Percentiles rank a stretch among this genome's conserved stretches.
Conservation (phyloP, 768 basidiomycete genomes). For the Tulasnella sp. region DNA sequence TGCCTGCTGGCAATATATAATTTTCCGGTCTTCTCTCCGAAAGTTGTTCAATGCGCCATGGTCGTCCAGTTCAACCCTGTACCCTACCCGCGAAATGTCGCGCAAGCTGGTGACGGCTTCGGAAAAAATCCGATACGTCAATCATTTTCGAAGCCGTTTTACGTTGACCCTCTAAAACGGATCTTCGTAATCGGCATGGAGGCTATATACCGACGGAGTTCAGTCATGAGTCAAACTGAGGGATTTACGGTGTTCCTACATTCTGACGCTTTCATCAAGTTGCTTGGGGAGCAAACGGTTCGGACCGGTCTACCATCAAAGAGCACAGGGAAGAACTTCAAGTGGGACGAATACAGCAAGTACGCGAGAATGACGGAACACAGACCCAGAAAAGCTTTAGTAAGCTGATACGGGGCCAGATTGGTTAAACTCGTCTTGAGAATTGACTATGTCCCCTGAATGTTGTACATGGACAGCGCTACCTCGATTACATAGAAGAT, state of each 20-base stretch:
- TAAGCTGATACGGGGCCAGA: neutral
- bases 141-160: neutral
- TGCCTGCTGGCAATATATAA: neutral
- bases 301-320: neutral
- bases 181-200: neutral
- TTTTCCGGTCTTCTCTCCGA: neutral
- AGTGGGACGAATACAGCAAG: neutral
- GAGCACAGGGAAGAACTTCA: neutral
- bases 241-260: slow-evolving; percentile 2
- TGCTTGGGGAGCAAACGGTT: neutral
- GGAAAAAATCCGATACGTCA: neutral
- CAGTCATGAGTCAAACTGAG: too few relatives aligned
- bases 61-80: neutral
- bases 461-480: neutral
- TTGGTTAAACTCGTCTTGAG: too few relatives aligned
- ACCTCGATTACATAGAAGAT: slow-evolving; percentile 1
- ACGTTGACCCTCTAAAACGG: slow-evolving; percentile 4
- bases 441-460: neutral
- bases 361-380: neutral
- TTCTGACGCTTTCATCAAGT: neutral
- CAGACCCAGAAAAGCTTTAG: neutral
- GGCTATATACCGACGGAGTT: neutral
- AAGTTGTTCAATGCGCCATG: neutral
- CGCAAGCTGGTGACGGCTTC: neutral
- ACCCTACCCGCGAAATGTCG: neutral